These are phyloP conservation scores for Chlamydomonas schloesseri DNA, from an alignment of 139 green algal genomes.

Conservation along the genomic window DNA sequence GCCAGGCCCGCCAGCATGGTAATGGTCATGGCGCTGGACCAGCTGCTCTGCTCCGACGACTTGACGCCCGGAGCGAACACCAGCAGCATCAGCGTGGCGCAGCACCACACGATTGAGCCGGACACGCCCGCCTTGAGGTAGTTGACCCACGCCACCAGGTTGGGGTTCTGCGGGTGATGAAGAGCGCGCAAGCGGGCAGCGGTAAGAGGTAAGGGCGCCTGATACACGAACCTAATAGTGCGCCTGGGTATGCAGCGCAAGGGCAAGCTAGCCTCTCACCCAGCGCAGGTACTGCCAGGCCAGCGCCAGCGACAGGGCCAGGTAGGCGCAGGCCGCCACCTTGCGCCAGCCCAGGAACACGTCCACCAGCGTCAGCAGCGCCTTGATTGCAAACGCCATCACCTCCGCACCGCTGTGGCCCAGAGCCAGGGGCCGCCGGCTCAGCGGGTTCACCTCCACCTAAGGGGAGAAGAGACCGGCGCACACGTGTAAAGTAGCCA, in stretches of 20 bases:
- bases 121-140: slow-evolving; percentile 11
- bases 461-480: neutral
- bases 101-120: neutral
- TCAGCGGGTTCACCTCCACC: slow-evolving; percentile 31
- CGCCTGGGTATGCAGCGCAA: too few relatives aligned
- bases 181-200: too few relatives aligned
- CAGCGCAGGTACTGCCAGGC: slow-evolving; percentile 17
- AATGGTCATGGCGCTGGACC: neutral
- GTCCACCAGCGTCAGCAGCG: slow-evolving; percentile 12
- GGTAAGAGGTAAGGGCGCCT: too few relatives aligned
- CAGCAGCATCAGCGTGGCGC: slow-evolving; percentile 1
- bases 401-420: slow-evolving; percentile 34
- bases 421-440: slow-evolving; percentile 2
- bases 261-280: too few relatives aligned
- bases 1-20: slow-evolving; percentile 12
- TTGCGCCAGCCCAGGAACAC: slow-evolving; percentile 20
- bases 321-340: slow-evolving; percentile 17
- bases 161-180: neutral
- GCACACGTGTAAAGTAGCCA: too few relatives aligned
- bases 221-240: too few relatives aligned
- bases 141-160: slow-evolving; percentile 15
- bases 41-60: neutral
- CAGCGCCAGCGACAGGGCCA: slow-evolving; percentile 15
- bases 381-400: slow-evolving; percentile 18
- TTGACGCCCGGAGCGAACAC: slow-evolving; percentile 16